phyloP scores from a whole-genome alignment of 345 rosid genomes.

The Citrus trifoliata region DNA sequence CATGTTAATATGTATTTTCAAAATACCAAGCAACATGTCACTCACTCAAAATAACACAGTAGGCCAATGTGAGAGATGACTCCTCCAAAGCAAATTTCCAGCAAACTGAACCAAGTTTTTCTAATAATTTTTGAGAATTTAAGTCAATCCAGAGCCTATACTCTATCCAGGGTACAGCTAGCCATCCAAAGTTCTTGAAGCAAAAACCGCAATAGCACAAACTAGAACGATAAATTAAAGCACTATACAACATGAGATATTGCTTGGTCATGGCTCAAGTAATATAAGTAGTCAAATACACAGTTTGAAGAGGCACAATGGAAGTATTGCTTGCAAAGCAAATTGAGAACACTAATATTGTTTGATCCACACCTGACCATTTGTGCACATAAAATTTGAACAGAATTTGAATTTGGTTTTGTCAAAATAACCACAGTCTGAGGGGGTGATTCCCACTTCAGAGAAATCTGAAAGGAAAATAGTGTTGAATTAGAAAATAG shows the following conservation, averaged over 20 bases:
- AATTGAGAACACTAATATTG: slow-evolving; percentile 6
- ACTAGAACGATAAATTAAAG: not conserved
- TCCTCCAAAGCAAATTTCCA: not conserved
- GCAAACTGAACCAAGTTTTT: not conserved
- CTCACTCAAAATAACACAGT: not conserved
- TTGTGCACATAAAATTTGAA: slow-evolving; percentile 67
- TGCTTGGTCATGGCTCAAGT: not conserved
- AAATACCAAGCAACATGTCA: not conserved
- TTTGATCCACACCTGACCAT: slow-evolving; percentile 72
- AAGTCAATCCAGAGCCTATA: not conserved
- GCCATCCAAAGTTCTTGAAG: not conserved
- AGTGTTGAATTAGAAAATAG: slow-evolving; percentile 22
- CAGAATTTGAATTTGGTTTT: slow-evolving; percentile 88
- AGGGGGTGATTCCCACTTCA: slow-evolving; percentile 91
- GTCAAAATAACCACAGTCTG: slow-evolving; percentile 86
- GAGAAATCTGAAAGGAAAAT: slow-evolving; percentile 68
- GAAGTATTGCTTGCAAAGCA: slow-evolving; percentile 3
- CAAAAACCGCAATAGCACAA: not conserved
- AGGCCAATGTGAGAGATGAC: not conserved
- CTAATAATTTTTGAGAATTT: not conserved
- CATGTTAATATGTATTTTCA: not conserved
- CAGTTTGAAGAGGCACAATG: not conserved
- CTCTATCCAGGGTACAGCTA: not conserved
- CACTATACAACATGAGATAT: not conserved
- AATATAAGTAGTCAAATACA: not conserved